A percentile compares a stretch with the other conserved stretches of the same genome.
phyloP scores from a whole-genome alignment of 2,329 filamentous ascomycete genomes.

The Aureobasidium sp. region DNA sequence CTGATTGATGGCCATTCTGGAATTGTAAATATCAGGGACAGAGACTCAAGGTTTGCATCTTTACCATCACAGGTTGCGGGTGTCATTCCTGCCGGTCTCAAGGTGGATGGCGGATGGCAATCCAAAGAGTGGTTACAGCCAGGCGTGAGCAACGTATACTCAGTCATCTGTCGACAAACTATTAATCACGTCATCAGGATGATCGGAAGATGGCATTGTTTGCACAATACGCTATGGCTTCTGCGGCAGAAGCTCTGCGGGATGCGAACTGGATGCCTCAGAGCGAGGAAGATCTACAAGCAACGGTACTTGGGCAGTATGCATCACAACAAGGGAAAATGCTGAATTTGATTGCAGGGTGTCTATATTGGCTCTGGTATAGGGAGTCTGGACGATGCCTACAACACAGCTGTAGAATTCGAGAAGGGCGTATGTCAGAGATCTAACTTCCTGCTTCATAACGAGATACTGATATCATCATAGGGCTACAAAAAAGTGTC shows the following conservation, averaged over 20 bases:
- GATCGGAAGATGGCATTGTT: conserved; percentile 82
- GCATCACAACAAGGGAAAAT: neutral
- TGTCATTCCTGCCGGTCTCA: conserved; percentile 58
- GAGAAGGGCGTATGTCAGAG: conserved; percentile 57
- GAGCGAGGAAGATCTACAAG: conserved; percentile 57
- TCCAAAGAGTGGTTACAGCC: conserved; percentile 39
- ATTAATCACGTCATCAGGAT: conserved; percentile 45
- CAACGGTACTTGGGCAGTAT: conserved; percentile 47
- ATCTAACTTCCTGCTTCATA: neutral
- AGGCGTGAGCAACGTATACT: conserved; percentile 29
- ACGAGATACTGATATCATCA: neutral
- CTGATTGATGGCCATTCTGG: conserved; percentile 75
- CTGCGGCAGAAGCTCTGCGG: conserved; percentile 74
- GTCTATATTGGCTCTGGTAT: conserved; percentile 94
- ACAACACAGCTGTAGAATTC: conserved; percentile 72
- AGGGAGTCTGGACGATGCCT: conserved; percentile 86
- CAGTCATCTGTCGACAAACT: conserved; percentile 17
- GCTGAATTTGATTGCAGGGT: conserved; percentile 44
- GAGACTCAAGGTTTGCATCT: conserved; percentile 58
- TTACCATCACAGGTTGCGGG: conserved; percentile 83
- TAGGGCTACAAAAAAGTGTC: conserved; percentile 91
- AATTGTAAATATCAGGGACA: conserved; percentile 63
- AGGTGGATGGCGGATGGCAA: conserved; percentile 40
- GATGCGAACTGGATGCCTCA: conserved; percentile 72
- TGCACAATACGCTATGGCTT: conserved; percentile 83